Evolutionary conservation across 1,284 basidiomycete genomes (phyloP), one percentile per base, ranked within the genome.

Genomic region (Phenoliferia sp.): DNA sequence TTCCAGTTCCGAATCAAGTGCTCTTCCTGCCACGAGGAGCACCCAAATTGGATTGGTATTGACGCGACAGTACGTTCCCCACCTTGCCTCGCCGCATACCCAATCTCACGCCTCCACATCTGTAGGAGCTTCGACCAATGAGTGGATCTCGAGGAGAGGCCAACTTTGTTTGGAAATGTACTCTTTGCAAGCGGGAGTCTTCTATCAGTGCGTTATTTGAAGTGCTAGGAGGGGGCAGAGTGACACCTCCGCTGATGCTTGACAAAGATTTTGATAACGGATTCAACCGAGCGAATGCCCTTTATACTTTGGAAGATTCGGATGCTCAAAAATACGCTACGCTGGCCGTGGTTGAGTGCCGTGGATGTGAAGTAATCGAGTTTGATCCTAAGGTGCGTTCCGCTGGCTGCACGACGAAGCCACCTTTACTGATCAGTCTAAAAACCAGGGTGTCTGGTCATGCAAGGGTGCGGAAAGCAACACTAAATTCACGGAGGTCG

Each of bases 111-210:
- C 7, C n/a, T 2, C 1, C 36, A 12, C 61, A 10, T 4, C 3
- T 31, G 1, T 57, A 72, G 70, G 72, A 72, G 35, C 56, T 56
- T 12, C 58, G 56, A 16, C 68, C 69, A 7, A 69, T 73, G 52
- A 63, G 61, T 28, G 70, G 70, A 2, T 73, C 72, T 29, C 31
- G 72, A 1, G 72, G 72, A 2, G 72, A 73, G 36, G 72, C 72
- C 19, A 68, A 73, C 59, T 50, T 73, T 22, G 72, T 73, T 1
- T 73, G 70, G 70, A 65, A 66, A 36, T 73, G 72, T 55, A 65
- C 65, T 19, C 60, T 73, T 32, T 73, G 72, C 67, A 66, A 65
- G 55, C 55, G 65, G 57, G 70, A 73, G 33, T 59, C 65, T 44
- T 65, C 66, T n/a, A 69, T 73, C 64, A 68, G 72, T 72, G 10